Evolutionary conservation across 75 land plant species (phyloP), one percentile per base, ranked within the genome.

Genomic region (Azolla pinnata): DNA sequence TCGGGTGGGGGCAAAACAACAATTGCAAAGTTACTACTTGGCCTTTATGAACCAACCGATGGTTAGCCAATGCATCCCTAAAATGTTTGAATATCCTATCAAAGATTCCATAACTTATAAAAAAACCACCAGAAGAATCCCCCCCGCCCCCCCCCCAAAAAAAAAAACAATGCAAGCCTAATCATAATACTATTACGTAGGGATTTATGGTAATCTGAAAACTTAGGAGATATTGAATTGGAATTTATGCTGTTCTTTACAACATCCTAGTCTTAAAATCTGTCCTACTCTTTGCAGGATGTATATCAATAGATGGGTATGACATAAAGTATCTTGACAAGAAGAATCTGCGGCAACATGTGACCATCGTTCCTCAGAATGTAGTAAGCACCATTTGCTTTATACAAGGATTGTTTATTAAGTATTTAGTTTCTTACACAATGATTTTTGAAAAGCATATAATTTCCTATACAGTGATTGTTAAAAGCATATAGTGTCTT

Each of bases 1-100:
- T 93, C 99, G 38, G 96, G 99, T 62, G 83, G 96, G 56, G 99
- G 99, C 29, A 93, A 93, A 67, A 75, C 90, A 56, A 93, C 90
- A 32, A 73, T 93, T 32, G 63, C 64, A 17, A 93, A 93, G 69
- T 57, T 93, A 30, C 83, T 93, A 51, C 90, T 93, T 62, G 87
- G 96, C 26, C 85, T 89, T 56, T 93, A 85, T 72, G 85, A 93
- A 53, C 90, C 99, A 63, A 54, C 61, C 25, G 62, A 33, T 44
- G 99, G 98, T 88, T 17, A n/a, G n/a, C n/a, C n/a, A n/a, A n/a
- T n/a, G n/a, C n/a, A n/a, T n/a, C n/a, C n/a, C n/a, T n/a, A n/a
- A n/a, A n/a, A n/a, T n/a, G n/a, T n/a, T n/a, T n/a, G n/a, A n/a
- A n/a, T n/a, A n/a, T n/a, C n/a, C n/a, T n/a, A n/a, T 14, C 29